These are phyloP conservation scores for Kickxella alabastrina DNA, from an alignment of 192 early-diverging fungal species.

Conservation along the genomic window DNA sequence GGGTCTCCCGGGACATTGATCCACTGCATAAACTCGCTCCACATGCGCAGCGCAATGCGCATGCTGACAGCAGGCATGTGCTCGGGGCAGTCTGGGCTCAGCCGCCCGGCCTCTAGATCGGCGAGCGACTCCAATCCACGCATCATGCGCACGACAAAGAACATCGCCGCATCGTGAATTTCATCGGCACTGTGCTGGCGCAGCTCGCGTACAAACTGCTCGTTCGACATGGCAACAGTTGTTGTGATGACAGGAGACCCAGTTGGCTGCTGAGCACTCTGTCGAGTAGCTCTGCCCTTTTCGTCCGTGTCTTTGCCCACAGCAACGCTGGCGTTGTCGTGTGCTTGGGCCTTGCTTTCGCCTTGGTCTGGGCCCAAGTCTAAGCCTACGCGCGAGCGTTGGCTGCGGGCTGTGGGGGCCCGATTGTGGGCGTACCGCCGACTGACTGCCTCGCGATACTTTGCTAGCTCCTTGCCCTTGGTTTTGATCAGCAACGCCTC, in stretches of 20 bases:
- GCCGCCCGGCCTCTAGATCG: not conserved
- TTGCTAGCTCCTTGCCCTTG: too few relatives aligned
- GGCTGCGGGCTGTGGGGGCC: too few relatives aligned
- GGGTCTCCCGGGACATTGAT: not conserved
- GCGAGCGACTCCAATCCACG: not conserved
- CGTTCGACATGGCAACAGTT: not conserved
- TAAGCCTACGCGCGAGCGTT: too few relatives aligned
- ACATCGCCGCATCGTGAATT: not conserved
- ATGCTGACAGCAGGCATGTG: not conserved
- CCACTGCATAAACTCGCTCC: slow-evolving; percentile 34
- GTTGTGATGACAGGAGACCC: not conserved
- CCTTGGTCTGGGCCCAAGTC: too few relatives aligned
- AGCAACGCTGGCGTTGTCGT: too few relatives aligned
- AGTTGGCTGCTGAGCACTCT: not conserved
- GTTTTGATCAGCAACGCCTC: too few relatives aligned
- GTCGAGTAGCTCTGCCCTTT: not conserved
- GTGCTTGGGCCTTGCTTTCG: too few relatives aligned
- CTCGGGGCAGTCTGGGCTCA: not conserved
- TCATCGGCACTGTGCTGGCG: not conserved
- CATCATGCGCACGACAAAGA: slow-evolving; percentile 9
- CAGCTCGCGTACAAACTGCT: slow-evolving; percentile 1
- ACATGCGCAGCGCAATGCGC: slow-evolving; percentile 15
- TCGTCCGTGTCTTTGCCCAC: too few relatives aligned
- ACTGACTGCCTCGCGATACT: too few relatives aligned
- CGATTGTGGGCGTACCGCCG: too few relatives aligned